Percentiles rank a stretch among this genome's conserved stretches.
These are phyloP conservation scores for Entomortierella beljakovae DNA, from an alignment of 192 early-diverging fungal species.

Conservation along the genomic window DNA sequence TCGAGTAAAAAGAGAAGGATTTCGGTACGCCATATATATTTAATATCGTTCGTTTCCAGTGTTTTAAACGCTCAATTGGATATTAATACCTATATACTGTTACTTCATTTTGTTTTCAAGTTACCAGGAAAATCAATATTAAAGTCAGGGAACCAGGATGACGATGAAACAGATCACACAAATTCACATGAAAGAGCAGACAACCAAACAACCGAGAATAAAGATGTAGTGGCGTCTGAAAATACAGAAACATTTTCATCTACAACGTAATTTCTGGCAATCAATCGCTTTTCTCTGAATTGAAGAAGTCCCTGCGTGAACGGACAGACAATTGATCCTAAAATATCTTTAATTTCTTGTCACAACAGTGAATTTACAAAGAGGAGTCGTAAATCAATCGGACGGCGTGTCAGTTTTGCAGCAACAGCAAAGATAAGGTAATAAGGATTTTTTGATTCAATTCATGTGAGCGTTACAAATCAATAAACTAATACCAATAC, in stretches of 20 bases:
- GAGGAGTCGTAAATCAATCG: conserved; percentile 34
- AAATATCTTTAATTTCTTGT: background rate
- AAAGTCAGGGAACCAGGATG: conserved; percentile 20
- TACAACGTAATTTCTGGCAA: conserved; percentile 22
- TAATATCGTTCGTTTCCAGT: background rate
- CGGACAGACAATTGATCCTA: background rate
- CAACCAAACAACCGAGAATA: background rate
- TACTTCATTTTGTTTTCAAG: conserved; percentile 1
- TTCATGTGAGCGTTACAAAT: background rate
- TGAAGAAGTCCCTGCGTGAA: background rate
- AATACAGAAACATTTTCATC: conserved; percentile 30
- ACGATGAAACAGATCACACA: conserved; percentile 11
- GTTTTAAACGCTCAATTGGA: no score
- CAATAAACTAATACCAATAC: background rate
- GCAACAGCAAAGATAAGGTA: conserved; percentile 52
- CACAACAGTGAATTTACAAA: conserved; percentile 32
- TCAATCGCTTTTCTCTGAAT: background rate
- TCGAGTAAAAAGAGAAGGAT: conserved; percentile 26
- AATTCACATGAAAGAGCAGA: conserved; percentile 8
- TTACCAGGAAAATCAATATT: conserved; percentile 47
- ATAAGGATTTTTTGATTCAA: no score
- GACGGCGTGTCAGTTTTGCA: conserved; percentile 51
- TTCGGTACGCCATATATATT: conserved; percentile 5
- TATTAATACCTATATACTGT: no score
- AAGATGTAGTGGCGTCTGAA: background rate